Conservation (phyloP, 2,329 filamentous ascomycete genomes). For the Pseudogymnoascus sp. region DNA sequence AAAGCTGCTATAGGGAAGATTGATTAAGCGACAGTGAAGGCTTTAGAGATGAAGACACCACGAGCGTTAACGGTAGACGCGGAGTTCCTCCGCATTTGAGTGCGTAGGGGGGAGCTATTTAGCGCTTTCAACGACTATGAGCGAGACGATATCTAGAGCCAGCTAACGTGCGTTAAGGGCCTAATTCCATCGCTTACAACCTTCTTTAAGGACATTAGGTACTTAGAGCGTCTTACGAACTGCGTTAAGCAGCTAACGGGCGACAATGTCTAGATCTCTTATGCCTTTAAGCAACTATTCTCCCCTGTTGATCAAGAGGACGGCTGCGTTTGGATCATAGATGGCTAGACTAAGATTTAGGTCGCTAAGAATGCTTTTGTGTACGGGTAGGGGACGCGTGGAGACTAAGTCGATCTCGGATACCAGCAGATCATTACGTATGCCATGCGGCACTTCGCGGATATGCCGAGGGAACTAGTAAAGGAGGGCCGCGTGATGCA, state of each 20-base stretch:
- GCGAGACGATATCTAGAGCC: background rate
- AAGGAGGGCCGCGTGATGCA: conserved; percentile 11
- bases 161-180: background rate
- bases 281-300: background rate
- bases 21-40: background rate
- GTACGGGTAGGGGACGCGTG: background rate
- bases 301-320: background rate
- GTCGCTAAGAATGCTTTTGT: conserved; percentile 11
- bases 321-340: background rate
- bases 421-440: conserved; percentile 9
- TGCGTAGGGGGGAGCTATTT: background rate
- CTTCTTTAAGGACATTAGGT: conserved; percentile 18
- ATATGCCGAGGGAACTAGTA: conserved; percentile 8
- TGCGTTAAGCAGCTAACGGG: conserved; percentile 14
- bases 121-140: background rate
- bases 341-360: background rate
- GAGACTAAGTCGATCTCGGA: conserved; percentile 7
- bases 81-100: background rate
- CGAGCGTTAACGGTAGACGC: background rate
- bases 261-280: background rate
- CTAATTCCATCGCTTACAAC: conserved; percentile 10
- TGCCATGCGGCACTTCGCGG: conserved; percentile 11
- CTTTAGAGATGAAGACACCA: background rate
- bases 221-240: conserved; percentile 14
- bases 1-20: background rate